These are phyloP conservation scores for Blumeria graminis DNA, from an alignment of 2,329 filamentous ascomycete species.

Conservation along the genomic window DNA sequence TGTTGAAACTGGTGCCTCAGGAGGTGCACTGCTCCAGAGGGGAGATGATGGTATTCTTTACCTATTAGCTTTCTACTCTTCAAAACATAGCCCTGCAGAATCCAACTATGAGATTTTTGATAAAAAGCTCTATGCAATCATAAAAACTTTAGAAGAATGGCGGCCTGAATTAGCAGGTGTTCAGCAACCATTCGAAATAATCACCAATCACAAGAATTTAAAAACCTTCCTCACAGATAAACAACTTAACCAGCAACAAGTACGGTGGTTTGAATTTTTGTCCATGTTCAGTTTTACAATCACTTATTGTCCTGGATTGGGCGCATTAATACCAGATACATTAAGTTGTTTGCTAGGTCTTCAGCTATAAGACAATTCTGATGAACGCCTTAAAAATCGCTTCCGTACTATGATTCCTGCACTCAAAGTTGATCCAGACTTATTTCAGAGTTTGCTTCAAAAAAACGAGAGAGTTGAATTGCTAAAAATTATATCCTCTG, in stretches of 20 bases:
- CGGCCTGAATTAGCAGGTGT: background rate
- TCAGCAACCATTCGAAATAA: background rate
- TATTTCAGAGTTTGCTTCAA: background rate
- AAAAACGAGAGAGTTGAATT: background rate
- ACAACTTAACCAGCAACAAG: too few relatives aligned
- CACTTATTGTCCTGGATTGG: too few relatives aligned
- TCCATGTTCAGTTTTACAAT: too few relatives aligned
- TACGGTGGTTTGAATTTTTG: too few relatives aligned
- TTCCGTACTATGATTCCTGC: too few relatives aligned
- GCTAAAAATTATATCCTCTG: background rate
- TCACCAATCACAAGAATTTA: background rate
- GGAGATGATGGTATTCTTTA: background rate
- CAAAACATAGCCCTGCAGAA: background rate
- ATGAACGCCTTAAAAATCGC: too few relatives aligned
- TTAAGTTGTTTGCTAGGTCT: too few relatives aligned
- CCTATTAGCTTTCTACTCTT: background rate
- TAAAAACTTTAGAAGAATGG: background rate
- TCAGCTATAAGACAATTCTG: too few relatives aligned
- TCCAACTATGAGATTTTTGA: background rate
- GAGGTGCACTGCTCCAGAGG: background rate
- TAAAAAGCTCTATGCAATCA: background rate
- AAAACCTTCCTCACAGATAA: too few relatives aligned
- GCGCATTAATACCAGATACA: too few relatives aligned
- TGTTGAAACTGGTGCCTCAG: slow-evolving; percentile 1
- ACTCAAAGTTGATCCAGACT: background rate